Base-by-base conservation (phyloP, 176 grass and related monocot species). In the Urochloa ruziziensis region DNA sequence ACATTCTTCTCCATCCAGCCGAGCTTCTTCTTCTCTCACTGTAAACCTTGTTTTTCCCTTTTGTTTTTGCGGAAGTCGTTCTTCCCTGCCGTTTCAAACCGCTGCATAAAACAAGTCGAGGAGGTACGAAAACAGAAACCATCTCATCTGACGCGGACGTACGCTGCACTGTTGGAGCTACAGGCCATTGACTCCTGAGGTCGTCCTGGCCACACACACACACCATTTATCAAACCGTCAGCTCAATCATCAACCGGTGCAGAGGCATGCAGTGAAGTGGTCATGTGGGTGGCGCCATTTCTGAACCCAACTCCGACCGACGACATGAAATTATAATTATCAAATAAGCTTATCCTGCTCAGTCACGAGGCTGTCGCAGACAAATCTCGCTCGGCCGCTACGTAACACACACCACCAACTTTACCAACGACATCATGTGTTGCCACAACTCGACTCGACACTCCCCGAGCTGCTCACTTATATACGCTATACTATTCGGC, bases 341-440 rank as follows among this genome's bases (percentile, higher is more conserved):
- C n/a, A n/a, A n/a, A n/a, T 73, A 58, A 76, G 2, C 61, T 84
- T 67, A 85, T 69, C 48, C 62, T 66, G 67, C 33, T 1, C 69
- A 21, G 24, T 49, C 59, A 39, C 30, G 44, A 64, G 43, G 43
- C 40, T 23, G 43, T 28, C 42, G 3, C 48, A 40, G 49, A 10
- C 17, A n/a, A n/a, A n/a, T n/a, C 37, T 27, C 66, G 10, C n/a
- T n/a, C 42, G n/a, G 1, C 9, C 23, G 13, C 37, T 51, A 47
- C 44, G 24, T 3, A 10, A 47, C 10, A 23, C 1, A 7, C 36
- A n/a, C n/a, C n/a, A n/a, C n/a, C n/a, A n/a, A n/a, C n/a, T n/a
- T n/a, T n/a, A n/a, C n/a, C n/a, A n/a, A n/a, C n/a, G n/a, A n/a
- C n/a, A n/a, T n/a, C n/a, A n/a, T n/a, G n/a, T n/a, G n/a, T n/a